Evolutionary conservation across 345 rosid species (phyloP).

Genomic region (Cardamine chenopodiifolia): DNA sequence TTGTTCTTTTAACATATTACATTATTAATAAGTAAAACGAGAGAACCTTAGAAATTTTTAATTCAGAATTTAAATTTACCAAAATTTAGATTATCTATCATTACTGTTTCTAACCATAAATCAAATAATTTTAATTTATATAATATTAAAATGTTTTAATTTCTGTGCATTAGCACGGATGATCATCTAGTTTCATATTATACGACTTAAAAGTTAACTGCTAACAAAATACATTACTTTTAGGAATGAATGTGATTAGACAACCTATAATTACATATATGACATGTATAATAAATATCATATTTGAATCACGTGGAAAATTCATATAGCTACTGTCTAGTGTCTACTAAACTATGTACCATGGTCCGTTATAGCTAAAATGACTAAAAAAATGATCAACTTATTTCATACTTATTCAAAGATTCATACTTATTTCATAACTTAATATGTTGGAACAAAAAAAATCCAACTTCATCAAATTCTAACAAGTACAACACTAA

Average conservation of each 20-base stretch:
- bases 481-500: neutral
- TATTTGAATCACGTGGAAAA: neutral
- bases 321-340: neutral
- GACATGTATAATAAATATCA: neutral
- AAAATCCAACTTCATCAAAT: neutral
- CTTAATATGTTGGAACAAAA: neutral
- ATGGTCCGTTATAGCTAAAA: neutral
- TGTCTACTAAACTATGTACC: neutral
- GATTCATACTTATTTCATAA: neutral
- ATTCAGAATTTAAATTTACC: no score
- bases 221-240: conserved; percentile 3
- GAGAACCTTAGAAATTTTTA: no score
- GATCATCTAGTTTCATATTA: neutral
- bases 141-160: no score
- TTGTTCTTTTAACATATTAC: no score
- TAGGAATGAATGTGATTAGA: neutral
- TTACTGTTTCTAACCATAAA: no score
- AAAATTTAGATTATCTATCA: no score
- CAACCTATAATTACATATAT: neutral
- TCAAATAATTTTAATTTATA: no score
- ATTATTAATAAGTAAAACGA: no score
- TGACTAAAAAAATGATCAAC: neutral
- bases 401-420: neutral
- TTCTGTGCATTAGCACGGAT: no score
- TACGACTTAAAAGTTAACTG: neutral